Base-by-base conservation (phyloP, 2,329 filamentous ascomycete species). In the Cladosporium sp. region DNA sequence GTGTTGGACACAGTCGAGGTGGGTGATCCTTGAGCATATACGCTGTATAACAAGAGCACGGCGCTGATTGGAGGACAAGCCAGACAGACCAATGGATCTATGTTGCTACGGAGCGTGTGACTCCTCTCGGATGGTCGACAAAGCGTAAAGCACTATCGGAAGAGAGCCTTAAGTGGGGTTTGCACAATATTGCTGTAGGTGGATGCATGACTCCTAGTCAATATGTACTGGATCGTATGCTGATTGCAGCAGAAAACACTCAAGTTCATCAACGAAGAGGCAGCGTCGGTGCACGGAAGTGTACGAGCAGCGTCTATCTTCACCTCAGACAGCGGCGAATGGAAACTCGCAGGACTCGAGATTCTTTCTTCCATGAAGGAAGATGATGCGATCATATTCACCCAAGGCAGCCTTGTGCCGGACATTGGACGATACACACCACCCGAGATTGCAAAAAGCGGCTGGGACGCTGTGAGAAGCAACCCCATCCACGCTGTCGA, bases 131-230 rank as follows among this genome's bases (percentile, higher is more conserved):
- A 71, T 98, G 95, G 95, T 89, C 96, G 73, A 89, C 96, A 56
- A 92, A 91, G 80, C 85, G 94, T 71, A 93, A 92, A 81, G 95
- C 91, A 75, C 78, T 98, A 67, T 93, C 88, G 67, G 89, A 92
- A 48, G 95, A 98, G 81, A 98, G 94, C 1, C 87, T 95, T 57
- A 99, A 97, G 87, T 99, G 95, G 95, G 95, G 95, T 0, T 79
- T 99, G 48, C 91, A 92, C 77, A 91, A 88, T 72, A 82, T 98
- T 69, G 93, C 95, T 70, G 91, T 93, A 84, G 67, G 79, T 65
- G 5, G 21, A 23, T 21, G 39, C 26, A 7, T 39, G 18, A 16
- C n/a, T 30, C 28, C 13, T 28, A 25, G 13, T 7, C 28, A 49
- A n/a, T 11, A n/a, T n/a, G n/a, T n/a, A n/a, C n/a, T n/a, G 39